Base-by-base conservation (phyloP, 306 rosid genomes). In the Vachellia collinsii region DNA sequence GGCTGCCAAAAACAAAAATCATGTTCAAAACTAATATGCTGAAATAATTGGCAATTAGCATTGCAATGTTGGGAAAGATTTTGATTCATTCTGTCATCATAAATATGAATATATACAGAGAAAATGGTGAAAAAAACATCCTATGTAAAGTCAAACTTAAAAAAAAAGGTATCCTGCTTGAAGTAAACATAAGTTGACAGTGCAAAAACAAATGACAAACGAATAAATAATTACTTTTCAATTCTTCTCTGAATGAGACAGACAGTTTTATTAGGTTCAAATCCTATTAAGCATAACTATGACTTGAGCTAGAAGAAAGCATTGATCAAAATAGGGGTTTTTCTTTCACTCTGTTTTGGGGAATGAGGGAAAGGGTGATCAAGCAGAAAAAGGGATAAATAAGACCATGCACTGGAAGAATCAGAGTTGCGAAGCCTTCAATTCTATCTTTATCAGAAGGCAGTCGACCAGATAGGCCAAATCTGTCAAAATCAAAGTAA, bases 1-100 rank as follows among this genome's bases (percentile, higher is more conserved):
- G 99, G 99, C 99, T 94, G 90, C 86, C 41, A 34, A 63, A 76
- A 70, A 54, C 34, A 83, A 79, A 8, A 79, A 82, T 72, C 47
- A 56, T 73, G 72, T 36, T 53, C 46, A 78, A 59, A 79, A 72
- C 69, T 59, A 44, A 81, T 19, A 44, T 12, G 19, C 25, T 36
- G 64, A 72, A 74, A 13, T 64, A 80, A 69, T 74, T 51, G 78
- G 54, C 48, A 63, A 77, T 71, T 39, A 64, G 34, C 56, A 61
- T 19, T 61, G 83, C 77, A 77, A 44, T 36, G 22, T 9, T 56
- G 36, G 19, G 38, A 67, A 36, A 77, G 29, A 46, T 50, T 74
- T 58, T 74, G 20, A 38, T 77, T 80, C 69, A 80, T 54, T 25
- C 77, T 66, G 43, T 38, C 47, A 66, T 37, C 13, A n/a, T 29